Base-by-base conservation (phyloP, 2,329 filamentous ascomycete species). In the Exophiala calicioides region DNA sequence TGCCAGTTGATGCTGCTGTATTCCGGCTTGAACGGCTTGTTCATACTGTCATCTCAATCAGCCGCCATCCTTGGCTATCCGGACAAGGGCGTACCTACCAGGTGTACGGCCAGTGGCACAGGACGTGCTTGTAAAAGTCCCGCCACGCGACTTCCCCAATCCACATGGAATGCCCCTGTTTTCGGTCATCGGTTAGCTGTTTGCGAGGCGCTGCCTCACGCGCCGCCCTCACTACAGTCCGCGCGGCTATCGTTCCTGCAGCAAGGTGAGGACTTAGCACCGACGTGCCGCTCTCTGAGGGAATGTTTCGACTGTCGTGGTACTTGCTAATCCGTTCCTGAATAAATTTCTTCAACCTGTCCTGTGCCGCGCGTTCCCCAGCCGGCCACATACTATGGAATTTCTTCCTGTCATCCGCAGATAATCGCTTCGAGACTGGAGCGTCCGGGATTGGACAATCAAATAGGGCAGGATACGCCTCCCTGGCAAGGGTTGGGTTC, bases 81-180 rank as follows among this genome's bases (percentile, higher is more conserved):
- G 10, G 19, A 24, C 12, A 10, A 12, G 32, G n/a, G n/a, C n/a
- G n/a, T n/a, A 44, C 60, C 44, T 52, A 69, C 68, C 71, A 72
- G 32, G 73, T 67, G 41, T 90, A 90, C 0, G 90, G 90, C 88
- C 88, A 95, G 50, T 90, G 73, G 0, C 84, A 86, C 4, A 95
- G 69, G 3, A 95, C 86, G 63, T 93, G 87, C 60, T 84, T 88
- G 69, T 94, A 94, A 61, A 94, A 94, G 60, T 94, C 88, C 10
- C 88, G 75, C 88, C 88, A 93, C 0, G 87, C 88, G 3, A 94
- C 76, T 65, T 94, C 88, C 42, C 83, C 83, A 54, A 93, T 88
- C 88, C 88, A 94, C 1, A 95, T 74, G 47, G 81, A 74, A 21
- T 73, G 64, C 7, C 55, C 57, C 31, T 59, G 46, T 42, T 52